Percentiles rank a stretch among this genome's conserved stretches.
phyloP scores from a whole-genome alignment of 2,329 filamentous ascomycete species.

The Pezicula neosporulosa region DNA sequence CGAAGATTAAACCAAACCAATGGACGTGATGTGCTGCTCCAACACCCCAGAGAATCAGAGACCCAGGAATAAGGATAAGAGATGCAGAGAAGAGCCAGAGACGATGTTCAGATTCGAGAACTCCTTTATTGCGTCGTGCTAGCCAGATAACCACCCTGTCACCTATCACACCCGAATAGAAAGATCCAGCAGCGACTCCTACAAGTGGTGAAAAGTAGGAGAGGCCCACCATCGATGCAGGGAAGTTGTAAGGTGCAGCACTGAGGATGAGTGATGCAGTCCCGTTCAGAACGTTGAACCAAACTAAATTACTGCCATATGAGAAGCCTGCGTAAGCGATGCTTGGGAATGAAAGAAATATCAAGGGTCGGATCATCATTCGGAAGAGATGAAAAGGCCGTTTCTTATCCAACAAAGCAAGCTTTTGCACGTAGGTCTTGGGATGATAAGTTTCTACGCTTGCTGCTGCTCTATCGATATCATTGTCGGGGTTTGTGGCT shows the following conservation, averaged over 20 bases:
- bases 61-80: conserved; percentile 38
- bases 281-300: conserved; percentile 33
- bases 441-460: conserved; percentile 10
- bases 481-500: not conserved
- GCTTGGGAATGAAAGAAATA: conserved; percentile 30
- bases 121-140: conserved; percentile 36
- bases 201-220: conserved; percentile 28
- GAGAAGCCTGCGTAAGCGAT: conserved; percentile 31
- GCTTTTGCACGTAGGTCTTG: conserved; percentile 24
- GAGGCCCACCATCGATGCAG: conserved; percentile 29
- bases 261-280: conserved; percentile 30
- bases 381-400: conserved; percentile 26
- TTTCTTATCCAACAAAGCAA: conserved; percentile 19
- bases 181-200: conserved; percentile 21
- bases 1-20: conserved; percentile 41
- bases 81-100: conserved; percentile 30
- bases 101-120: conserved; percentile 29
- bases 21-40: conserved; percentile 45
- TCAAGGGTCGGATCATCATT: conserved; percentile 23
- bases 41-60: conserved; percentile 46
- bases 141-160: conserved; percentile 31
- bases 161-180: conserved; percentile 25
- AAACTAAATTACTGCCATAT: conserved; percentile 31
- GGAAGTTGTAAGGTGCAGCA: conserved; percentile 31
- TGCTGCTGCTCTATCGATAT: not conserved